Base-by-base conservation (phyloP, 257 asterid genomes). In the Forsythia suspensa region DNA sequence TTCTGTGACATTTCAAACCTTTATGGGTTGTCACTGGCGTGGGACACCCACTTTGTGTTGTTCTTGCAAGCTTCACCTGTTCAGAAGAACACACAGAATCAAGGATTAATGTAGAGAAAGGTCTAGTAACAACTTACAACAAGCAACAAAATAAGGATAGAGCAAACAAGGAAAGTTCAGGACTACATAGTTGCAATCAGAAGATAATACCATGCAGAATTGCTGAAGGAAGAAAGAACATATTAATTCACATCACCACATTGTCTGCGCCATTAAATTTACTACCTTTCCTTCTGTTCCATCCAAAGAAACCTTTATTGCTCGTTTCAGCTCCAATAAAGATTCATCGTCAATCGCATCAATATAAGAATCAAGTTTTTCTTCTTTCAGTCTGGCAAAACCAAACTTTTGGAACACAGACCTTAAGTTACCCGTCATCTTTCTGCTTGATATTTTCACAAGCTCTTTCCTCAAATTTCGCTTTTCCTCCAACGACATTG, bases 251-350 rank as follows among this genome's bases (percentile, higher is more conserved):
- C 40, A 29, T 29, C 11, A 18, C 24, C 66, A 73, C 3, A 63
- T 65, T 11, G 37, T 34, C 71, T 57, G 43, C 8, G 21, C 12
- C 16, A 72, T 39, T 61, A 74, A 39, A 68, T 48, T 37, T 36
- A 75, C 86, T 80, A 89, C 96, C 76, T 84, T 83, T 39, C 76
- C 82, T 40, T 73, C 80, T 61, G 51, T 81, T 74, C 83, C 81
- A 73, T 77, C 76, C 77, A 72, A 74, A 44, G 77, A 71, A 41
- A 34, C 70, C 71, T 80, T 84, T 51, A 88, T 72, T 71, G 75
- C 85, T 70, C 86, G 84, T 83, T 87, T 86, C 73, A 90, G 59
- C 82, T 85, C 87, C 91, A 81, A 73, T 69, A 89, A 77, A 71
- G 83, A 80, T 48, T 77, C 86, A 80, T 86, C 91, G 65, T 85